phyloP scores from a whole-genome alignment of 148 eudicot genomes.

The Cornus suecica region DNA sequence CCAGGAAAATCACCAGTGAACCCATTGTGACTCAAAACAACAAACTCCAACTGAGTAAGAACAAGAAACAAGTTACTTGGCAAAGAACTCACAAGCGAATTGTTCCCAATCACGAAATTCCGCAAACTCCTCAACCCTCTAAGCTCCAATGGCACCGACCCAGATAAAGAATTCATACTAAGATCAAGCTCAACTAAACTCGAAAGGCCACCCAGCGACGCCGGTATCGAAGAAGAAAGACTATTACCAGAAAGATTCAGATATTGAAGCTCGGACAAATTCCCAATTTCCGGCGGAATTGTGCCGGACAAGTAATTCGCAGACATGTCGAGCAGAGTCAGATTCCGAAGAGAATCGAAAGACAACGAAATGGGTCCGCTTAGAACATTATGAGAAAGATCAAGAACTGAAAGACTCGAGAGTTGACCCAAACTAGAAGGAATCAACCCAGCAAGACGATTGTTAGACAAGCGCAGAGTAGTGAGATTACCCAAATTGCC shows the following conservation, averaged over 20 bases:
- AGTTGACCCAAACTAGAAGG: slow-evolving; percentile 67
- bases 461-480: slow-evolving; percentile 49
- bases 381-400: slow-evolving; percentile 65
- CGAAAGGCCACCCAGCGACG: slow-evolving; percentile 68
- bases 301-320: slow-evolving; percentile 57
- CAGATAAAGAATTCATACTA: slow-evolving; percentile 51
- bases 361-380: slow-evolving; percentile 56
- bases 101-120: slow-evolving; percentile 53
- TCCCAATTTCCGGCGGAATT: slow-evolving; percentile 65
- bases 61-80: slow-evolving; percentile 52
- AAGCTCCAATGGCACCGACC: slow-evolving; percentile 54
- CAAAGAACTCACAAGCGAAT: slow-evolving; percentile 55
- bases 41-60: slow-evolving; percentile 48
- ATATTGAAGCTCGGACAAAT: slow-evolving; percentile 40
- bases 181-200: slow-evolving; percentile 86
- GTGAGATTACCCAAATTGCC: slow-evolving; percentile 55
- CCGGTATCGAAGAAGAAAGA: slow-evolving; percentile 61
- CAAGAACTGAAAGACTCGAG: slow-evolving; percentile 54
- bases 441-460: slow-evolving; percentile 52
- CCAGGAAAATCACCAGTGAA: slow-evolving; percentile 66
- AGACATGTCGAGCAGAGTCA: slow-evolving; percentile 63
- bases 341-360: slow-evolving; percentile 48
- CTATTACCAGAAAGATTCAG: slow-evolving; percentile 71
- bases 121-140: slow-evolving; percentile 59
- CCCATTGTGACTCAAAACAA: slow-evolving; percentile 52